Evolutionary conservation across 345 rosid species (phyloP).

Genomic region (Arabidopsis arenosa): DNA sequence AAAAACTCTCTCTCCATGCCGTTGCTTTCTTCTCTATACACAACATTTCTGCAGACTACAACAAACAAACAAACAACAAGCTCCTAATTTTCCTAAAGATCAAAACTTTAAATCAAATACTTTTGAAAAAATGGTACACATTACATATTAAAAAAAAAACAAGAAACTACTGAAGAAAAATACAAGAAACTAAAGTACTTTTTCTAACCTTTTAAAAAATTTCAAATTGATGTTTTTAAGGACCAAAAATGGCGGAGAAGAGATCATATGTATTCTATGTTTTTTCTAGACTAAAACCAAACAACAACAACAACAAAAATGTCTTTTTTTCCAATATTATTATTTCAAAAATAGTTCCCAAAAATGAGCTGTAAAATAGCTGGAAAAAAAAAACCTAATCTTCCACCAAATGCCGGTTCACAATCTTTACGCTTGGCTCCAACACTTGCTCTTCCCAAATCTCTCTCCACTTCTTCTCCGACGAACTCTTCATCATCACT

Average conservation of each 20-base stretch:
- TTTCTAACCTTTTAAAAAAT: background rate
- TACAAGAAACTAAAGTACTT: background rate
- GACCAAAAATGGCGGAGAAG: conserved; percentile 42
- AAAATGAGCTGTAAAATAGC: conserved; percentile 50
- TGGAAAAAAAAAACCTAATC: conserved; percentile 58
- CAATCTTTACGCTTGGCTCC: conserved; percentile 83
- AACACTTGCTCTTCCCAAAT: conserved; percentile 76
- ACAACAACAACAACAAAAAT: background rate
- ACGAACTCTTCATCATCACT: conserved; percentile 49
- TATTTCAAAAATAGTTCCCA: background rate
- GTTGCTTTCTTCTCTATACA: conserved; percentile 32
- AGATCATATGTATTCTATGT: conserved; percentile 27
- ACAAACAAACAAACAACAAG: background rate
- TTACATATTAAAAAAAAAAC: background rate
- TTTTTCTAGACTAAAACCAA: conserved; percentile 9
- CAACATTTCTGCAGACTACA: conserved; percentile 21
- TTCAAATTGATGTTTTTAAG: conserved; percentile 11
- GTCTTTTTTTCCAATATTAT: background rate
- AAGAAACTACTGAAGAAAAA: background rate
- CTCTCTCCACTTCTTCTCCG: conserved; percentile 53
- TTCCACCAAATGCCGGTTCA: conserved; percentile 69
- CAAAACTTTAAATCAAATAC: conserved; percentile 29
- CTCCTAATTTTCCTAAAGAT: conserved; percentile 20
- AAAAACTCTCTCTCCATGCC: conserved; percentile 36
- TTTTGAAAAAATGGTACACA: conserved; percentile 7